Evolutionary conservation across 1,139 yeast species (phyloP).

Genomic region (Protomyces lactucae-debilis): DNA sequence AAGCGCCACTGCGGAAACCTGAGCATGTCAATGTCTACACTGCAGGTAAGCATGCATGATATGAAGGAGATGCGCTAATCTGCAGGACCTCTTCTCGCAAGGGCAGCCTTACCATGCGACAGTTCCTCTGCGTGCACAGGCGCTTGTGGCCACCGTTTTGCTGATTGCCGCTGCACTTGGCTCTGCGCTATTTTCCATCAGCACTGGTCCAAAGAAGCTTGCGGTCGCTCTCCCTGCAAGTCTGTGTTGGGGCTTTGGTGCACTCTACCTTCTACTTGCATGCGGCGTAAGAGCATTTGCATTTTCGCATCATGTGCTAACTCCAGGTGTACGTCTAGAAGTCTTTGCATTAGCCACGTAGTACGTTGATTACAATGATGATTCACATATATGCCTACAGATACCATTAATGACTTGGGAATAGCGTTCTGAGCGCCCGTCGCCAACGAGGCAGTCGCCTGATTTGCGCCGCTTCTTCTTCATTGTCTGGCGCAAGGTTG

Average conservation of each 20-base stretch:
- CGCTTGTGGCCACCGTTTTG: conserved; percentile 27
- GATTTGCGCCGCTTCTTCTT: not conserved
- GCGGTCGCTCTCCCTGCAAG: conserved; percentile 1
- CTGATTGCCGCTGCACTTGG: conserved; percentile 28
- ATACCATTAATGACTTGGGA: not conserved
- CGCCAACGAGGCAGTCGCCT: not conserved
- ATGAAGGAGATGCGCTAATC: not conserved
- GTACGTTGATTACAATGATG: too few relatives aligned
- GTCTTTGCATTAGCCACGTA: too few relatives aligned
- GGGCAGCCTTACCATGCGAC: conserved; percentile 29
- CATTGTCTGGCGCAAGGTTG: conserved; percentile 8
- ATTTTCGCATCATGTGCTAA: not conserved
- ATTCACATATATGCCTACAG: not conserved
- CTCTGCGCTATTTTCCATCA: conserved; percentile 28
- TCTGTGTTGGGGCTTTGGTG: conserved; percentile 5
- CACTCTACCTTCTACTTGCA: conserved; percentile 2
- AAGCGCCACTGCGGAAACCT: too few relatives aligned
- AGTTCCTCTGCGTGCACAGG: conserved; percentile 26
- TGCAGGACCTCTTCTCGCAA: conserved; percentile 14
- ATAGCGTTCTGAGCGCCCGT: not conserved
- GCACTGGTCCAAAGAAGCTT: not conserved
- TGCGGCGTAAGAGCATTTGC: conserved; percentile 8
- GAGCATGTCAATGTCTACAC: not conserved
- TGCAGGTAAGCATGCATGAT: not conserved
- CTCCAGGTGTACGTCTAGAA: conserved; percentile 6